Evolutionary conservation across 2,329 filamentous ascomycete species (phyloP).

Genomic region (Colletotrichum lentis): DNA sequence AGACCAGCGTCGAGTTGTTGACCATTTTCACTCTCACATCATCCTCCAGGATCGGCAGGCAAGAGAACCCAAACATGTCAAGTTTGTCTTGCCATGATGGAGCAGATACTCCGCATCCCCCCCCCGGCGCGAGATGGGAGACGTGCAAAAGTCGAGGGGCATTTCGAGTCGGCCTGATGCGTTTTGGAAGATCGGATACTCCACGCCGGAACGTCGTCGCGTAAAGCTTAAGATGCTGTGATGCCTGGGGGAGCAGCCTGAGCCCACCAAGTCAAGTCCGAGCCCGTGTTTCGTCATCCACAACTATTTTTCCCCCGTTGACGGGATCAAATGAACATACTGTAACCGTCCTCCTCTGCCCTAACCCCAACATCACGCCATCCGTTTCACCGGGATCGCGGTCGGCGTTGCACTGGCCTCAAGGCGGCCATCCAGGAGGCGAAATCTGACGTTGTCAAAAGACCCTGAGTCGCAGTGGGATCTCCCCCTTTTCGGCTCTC

Average conservation of each 20-base stretch:
- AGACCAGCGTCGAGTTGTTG: not conserved
- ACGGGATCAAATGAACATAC: conserved; percentile 5
- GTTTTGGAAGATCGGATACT: not conserved
- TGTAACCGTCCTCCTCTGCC: not conserved
- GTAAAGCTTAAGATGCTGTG: not conserved
- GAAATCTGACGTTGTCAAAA: not conserved
- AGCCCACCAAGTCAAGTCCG: conserved; percentile 11
- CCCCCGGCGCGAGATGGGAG: no score
- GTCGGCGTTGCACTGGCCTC: conserved; percentile 18
- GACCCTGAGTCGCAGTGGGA: not conserved
- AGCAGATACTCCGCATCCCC: not conserved
- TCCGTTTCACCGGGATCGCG: conserved; percentile 15
- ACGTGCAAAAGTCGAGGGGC: no score
- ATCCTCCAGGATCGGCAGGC: not conserved
- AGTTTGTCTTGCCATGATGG: not conserved
- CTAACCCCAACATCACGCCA: not conserved
- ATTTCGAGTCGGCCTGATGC: not conserved
- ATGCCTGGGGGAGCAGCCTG: not conserved
- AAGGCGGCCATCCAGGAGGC: not conserved
- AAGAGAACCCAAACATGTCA: not conserved
- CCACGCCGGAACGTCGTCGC: not conserved
- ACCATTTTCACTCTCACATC: not conserved
- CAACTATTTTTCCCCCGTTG: not conserved
- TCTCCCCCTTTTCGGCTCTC: not conserved
- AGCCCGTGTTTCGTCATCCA: conserved; percentile 18